Evolutionary conservation across 139 green algal species (phyloP).

Genomic region (Chlamydomonas sphaeroides): DNA sequence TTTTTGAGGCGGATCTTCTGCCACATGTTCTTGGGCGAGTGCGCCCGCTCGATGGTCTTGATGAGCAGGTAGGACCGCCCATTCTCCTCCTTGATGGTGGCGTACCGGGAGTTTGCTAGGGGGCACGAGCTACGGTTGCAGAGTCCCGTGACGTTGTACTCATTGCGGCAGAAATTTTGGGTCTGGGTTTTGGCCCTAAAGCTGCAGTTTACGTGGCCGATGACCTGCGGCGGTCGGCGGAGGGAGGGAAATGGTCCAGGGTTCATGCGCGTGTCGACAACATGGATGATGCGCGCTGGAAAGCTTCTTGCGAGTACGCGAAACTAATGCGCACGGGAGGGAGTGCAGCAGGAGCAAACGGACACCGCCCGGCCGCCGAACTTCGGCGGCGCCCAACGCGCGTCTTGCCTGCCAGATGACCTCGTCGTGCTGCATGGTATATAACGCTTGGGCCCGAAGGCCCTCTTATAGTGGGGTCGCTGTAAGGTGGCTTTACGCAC

Average conservation of each 20-base stretch:
- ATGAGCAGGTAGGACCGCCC: conserved; percentile 94
- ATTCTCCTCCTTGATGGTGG: conserved; percentile 87
- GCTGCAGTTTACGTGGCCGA: conserved; percentile 95
- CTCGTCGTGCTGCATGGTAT: conserved; percentile 51
- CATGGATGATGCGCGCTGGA: too few relatives aligned
- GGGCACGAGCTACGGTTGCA: conserved; percentile 95
- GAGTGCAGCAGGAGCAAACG: too few relatives aligned
- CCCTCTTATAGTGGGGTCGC: too few relatives aligned
- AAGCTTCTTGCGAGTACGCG: too few relatives aligned
- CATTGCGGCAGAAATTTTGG: conserved; percentile 97
- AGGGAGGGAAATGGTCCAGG: too few relatives aligned
- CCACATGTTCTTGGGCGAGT: conserved; percentile 96
- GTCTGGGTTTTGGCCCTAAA: conserved; percentile 93
- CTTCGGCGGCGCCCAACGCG: neutral
- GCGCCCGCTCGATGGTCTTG: conserved; percentile 97
- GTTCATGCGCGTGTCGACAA: too few relatives aligned
- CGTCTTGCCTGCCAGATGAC: conserved; percentile 44
- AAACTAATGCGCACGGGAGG: too few relatives aligned
- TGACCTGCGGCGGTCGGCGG: too few relatives aligned
- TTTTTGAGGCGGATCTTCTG: conserved; percentile 90
- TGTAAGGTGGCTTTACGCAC: too few relatives aligned
- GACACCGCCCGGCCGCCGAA: neutral
- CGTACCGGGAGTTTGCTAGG: conserved; percentile 96
- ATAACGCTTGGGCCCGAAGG: too few relatives aligned
- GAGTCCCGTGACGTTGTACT: conserved; percentile 98